These are phyloP conservation scores for Cercophora samala DNA, from an alignment of 495 filamentous ascomycete species.

Conservation along the genomic window DNA sequence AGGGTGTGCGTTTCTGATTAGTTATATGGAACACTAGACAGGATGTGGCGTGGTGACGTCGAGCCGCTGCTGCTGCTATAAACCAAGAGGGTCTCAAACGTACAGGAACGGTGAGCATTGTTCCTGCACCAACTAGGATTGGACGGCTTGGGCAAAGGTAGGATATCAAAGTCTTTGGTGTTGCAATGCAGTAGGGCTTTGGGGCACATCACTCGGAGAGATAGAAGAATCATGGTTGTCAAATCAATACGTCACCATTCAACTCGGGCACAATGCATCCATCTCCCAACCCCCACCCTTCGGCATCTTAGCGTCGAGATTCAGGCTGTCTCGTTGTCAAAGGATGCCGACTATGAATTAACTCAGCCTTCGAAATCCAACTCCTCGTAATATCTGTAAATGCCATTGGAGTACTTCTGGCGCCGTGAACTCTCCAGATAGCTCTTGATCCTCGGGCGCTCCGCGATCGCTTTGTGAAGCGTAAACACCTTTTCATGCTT, in stretches of 20 bases:
- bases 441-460: slow-evolving; percentile 50
- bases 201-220: background rate
- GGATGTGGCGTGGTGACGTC: background rate
- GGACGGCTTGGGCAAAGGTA: background rate
- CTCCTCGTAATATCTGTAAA: slow-evolving; percentile 63
- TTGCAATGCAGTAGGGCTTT: background rate
- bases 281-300: background rate
- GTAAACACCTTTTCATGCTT: slow-evolving; percentile 52
- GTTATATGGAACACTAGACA: background rate
- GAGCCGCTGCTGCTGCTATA: background rate
- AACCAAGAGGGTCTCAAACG: background rate
- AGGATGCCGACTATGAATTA: background rate
- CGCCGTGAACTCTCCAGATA: slow-evolving; percentile 60
- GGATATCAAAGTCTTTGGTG: background rate
- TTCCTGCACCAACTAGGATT: too few species aligned
- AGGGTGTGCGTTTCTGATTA: background rate
- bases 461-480: slow-evolving; percentile 54
- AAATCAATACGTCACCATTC: slow-evolving; percentile 8
- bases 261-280: background rate
- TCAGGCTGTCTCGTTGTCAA: too few species aligned
- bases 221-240: slow-evolving; percentile 2
- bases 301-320: background rate
- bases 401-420: slow-evolving; percentile 50
- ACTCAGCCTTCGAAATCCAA: slow-evolving; percentile 44
- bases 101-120: background rate